Evolutionary conservation across 352 stramenopile genomes (phyloP).

Genomic region (Phytophthora sp.): DNA sequence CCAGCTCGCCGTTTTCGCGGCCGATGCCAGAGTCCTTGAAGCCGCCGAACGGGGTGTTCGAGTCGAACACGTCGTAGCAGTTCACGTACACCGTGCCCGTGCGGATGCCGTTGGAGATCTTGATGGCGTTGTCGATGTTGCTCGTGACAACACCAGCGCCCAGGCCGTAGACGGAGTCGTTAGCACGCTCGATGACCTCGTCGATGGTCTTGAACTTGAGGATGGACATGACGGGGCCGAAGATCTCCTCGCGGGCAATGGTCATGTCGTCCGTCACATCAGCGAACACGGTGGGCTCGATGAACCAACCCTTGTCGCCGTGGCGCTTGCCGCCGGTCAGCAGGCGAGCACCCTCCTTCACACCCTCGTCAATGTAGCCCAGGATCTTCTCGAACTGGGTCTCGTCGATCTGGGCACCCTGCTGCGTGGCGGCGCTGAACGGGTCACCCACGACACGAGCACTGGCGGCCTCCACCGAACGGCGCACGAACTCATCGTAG

Average conservation of each 20-base stretch:
- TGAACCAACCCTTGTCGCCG: conserved; percentile 86
- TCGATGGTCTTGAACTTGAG: conserved; percentile 91
- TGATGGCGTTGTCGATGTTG: conserved; percentile 85
- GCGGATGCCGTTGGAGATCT: conserved; percentile 89
- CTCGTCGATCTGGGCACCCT: conserved; percentile 72
- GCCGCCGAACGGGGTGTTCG: conserved; percentile 85
- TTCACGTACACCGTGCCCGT: conserved; percentile 95
- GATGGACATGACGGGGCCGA: conserved; percentile 91
- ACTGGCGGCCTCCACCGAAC: conserved; percentile 56
- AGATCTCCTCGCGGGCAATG: conserved; percentile 93
- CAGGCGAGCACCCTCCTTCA: conserved; percentile 85
- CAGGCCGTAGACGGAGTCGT: conserved; percentile 89
- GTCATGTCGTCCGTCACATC: conserved; percentile 84
- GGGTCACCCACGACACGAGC: conserved; percentile 63
- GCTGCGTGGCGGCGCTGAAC: conserved; percentile 41
- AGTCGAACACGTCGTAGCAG: conserved; percentile 92
- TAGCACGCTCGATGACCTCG: conserved; percentile 88
- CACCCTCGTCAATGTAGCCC: conserved; percentile 76
- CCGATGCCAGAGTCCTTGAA: conserved; percentile 89
- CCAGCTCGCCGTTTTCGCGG: conserved; percentile 78
- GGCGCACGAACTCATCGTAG: conserved; percentile 87
- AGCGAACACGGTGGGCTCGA: conserved; percentile 92
- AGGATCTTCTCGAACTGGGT: conserved; percentile 87
- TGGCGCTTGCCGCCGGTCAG: conserved; percentile 81
- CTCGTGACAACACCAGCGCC: conserved; percentile 90